Evolutionary conservation across 1,139 yeast genomes (phyloP).

Genomic region (Spathaspora sp.): DNA sequence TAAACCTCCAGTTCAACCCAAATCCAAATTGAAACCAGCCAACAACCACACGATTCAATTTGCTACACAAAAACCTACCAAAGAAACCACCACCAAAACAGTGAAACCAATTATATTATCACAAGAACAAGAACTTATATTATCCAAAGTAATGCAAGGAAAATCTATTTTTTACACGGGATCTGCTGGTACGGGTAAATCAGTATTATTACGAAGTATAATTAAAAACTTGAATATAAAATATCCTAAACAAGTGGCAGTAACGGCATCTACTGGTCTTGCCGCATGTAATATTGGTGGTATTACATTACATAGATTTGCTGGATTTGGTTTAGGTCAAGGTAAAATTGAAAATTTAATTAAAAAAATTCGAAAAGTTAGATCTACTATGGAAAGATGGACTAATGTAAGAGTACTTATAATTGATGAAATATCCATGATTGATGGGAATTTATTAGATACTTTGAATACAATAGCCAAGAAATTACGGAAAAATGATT

Average conservation of each 20-base stretch:
- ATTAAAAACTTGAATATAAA: constrained; percentile 56
- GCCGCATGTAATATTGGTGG: constrained; percentile 95
- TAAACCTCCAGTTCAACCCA: background rate
- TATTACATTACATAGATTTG: constrained; percentile 77
- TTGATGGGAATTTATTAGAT: constrained; percentile 72
- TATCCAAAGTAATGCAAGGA: constrained; percentile 39
- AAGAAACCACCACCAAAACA: constrained; percentile 14
- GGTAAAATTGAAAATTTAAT: constrained; percentile 38
- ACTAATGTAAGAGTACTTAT: constrained; percentile 57
- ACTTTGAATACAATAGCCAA: constrained; percentile 68
- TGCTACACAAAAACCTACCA: constrained; percentile 17
- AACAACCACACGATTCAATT: constrained; percentile 14
- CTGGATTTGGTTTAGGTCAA: constrained; percentile 79
- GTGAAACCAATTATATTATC: constrained; percentile 42
- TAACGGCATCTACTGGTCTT: constrained; percentile 89
- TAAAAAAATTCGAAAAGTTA: constrained; percentile 56
- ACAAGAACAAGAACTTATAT: constrained; percentile 40
- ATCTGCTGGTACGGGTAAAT: constrained; percentile 96
- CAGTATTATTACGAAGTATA: constrained; percentile 69
- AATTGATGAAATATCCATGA: constrained; percentile 89
- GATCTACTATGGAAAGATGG: constrained; percentile 64
- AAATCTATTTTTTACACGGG: constrained; percentile 82
- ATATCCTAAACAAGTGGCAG: constrained; percentile 62
- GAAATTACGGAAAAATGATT: constrained; percentile 43
- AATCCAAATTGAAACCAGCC: background rate